Percentiles rank a stretch among this genome's conserved stretches.
Evolutionary conservation across 2,329 filamentous ascomycete genomes (phyloP).

Genomic region (Dothiorella sarmentorum): DNA sequence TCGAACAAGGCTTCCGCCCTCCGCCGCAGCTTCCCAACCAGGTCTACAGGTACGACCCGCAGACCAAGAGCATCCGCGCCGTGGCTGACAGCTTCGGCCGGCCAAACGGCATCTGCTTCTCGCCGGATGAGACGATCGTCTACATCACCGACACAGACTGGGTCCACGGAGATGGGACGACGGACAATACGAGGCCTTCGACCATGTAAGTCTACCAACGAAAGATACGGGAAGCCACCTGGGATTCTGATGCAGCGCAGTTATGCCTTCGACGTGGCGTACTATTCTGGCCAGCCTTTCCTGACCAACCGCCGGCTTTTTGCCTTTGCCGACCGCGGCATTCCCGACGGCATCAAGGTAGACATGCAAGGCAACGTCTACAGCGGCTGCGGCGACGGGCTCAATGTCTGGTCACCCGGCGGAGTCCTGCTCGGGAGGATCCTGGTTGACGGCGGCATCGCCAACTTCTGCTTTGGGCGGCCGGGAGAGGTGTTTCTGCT

Average conservation of each 20-base stretch:
- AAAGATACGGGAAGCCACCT: too few species aligned
- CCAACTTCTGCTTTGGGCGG: conserved; percentile 50
- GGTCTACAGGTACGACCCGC: conserved; percentile 39
- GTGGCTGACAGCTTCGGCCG: conserved; percentile 39
- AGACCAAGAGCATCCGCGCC: conserved; percentile 33
- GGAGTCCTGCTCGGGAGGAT: conserved; percentile 43
- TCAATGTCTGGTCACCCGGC: conserved; percentile 49
- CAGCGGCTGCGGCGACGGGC: conserved; percentile 47
- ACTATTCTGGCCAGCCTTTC: conserved; percentile 35
- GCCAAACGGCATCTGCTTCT: conserved; percentile 45
- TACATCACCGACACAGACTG: conserved; percentile 42
- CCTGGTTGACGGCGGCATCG: conserved; percentile 36
- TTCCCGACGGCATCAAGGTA: conserved; percentile 49
- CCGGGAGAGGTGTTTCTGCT: conserved; percentile 48
- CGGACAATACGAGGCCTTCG: conserved; percentile 19
- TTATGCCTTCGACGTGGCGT: conserved; percentile 41
- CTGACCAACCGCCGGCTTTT: conserved; percentile 50
- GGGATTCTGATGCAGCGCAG: conserved; percentile 24
- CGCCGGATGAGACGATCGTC: conserved; percentile 37
- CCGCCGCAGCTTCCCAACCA: conserved; percentile 26
- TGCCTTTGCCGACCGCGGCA: conserved; percentile 46
- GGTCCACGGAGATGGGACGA: conserved; percentile 13
- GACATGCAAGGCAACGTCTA: conserved; percentile 57
- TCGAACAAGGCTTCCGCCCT: conserved; percentile 26
- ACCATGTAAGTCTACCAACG: conserved; percentile 3